Conservation (phyloP, 257 asterid species). For the Solanum gandarillasii region DNA sequence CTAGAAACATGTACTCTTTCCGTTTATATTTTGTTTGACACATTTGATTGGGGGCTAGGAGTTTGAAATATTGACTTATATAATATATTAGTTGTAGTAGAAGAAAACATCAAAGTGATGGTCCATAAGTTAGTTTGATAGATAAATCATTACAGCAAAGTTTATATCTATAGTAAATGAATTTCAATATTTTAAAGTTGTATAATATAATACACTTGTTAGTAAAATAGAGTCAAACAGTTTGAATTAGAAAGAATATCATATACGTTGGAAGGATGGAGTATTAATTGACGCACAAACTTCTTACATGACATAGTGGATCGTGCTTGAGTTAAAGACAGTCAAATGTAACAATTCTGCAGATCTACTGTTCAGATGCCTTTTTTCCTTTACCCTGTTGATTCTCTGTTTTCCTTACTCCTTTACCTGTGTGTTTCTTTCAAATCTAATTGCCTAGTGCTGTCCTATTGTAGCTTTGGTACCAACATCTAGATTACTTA, state of each 20-base stretch:
- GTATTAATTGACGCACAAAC: neutral
- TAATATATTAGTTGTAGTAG: neutral
- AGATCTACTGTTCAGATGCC: neutral
- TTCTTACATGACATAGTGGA: neutral
- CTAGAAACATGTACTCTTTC: neutral
- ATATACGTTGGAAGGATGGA: neutral
- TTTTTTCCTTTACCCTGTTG: neutral
- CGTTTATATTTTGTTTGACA: neutral
- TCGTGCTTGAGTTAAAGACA: neutral
- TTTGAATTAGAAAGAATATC: neutral
- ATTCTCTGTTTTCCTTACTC: neutral
- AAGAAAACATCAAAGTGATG: neutral
- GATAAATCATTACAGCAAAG: neutral
- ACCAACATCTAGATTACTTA: neutral
- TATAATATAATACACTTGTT: neutral
- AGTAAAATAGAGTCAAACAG: neutral
- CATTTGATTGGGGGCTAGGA: neutral
- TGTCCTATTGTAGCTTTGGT: neutral
- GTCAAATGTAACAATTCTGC: neutral
- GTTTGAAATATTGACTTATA: neutral
- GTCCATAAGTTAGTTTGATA: neutral
- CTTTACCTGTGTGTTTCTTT: neutral
- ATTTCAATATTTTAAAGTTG: neutral
- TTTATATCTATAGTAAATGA: neutral
- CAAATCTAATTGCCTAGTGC: neutral